These are phyloP conservation scores for Conringia planisiliqua DNA, from an alignment of 345 rosid genomes.

Conservation along the genomic window DNA sequence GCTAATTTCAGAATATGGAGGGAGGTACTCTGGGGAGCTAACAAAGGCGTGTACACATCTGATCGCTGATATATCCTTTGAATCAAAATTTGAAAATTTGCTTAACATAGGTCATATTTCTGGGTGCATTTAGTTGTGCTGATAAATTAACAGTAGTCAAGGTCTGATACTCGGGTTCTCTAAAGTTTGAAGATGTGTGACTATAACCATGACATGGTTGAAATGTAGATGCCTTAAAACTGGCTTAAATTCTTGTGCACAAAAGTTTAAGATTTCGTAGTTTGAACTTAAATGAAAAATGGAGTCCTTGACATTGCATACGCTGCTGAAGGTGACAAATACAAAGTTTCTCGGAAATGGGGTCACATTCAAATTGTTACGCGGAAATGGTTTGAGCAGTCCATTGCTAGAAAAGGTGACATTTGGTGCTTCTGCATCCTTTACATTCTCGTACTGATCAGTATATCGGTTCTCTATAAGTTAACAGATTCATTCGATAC, in stretches of 20 bases:
- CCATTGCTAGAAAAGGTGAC: slow-evolving; percentile 75
- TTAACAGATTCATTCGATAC: slow-evolving; percentile 26
- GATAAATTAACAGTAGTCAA: background rate
- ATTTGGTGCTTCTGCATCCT: slow-evolving; percentile 19
- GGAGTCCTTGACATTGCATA: slow-evolving; percentile 54
- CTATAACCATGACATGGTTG: slow-evolving; percentile 2
- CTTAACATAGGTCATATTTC: slow-evolving; percentile 17
- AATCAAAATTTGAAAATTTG: slow-evolving; percentile 19
- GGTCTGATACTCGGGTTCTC: background rate
- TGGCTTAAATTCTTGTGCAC: background rate
- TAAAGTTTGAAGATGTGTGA: background rate
- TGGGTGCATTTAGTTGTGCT: slow-evolving; percentile 6
- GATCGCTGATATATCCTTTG: slow-evolving; percentile 88
- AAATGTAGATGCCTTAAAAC: background rate
- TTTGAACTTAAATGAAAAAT: slow-evolving; percentile 4
- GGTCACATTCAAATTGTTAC: slow-evolving; percentile 76
- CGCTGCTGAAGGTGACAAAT: slow-evolving; percentile 93
- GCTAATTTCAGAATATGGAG: slow-evolving; percentile 62
- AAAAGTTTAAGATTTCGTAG: background rate
- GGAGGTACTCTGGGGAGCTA: slow-evolving; percentile 78
- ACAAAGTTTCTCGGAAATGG: slow-evolving; percentile 86
- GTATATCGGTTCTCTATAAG: slow-evolving; percentile 19
- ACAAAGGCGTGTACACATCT: slow-evolving; percentile 87
- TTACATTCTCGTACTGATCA: slow-evolving; percentile 8
- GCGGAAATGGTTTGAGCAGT: slow-evolving; percentile 87